A percentile compares a stretch with the other conserved stretches of the same genome.
Evolutionary conservation across 345 rosid species (phyloP).

Genomic region (Citrus mangshanensis): DNA sequence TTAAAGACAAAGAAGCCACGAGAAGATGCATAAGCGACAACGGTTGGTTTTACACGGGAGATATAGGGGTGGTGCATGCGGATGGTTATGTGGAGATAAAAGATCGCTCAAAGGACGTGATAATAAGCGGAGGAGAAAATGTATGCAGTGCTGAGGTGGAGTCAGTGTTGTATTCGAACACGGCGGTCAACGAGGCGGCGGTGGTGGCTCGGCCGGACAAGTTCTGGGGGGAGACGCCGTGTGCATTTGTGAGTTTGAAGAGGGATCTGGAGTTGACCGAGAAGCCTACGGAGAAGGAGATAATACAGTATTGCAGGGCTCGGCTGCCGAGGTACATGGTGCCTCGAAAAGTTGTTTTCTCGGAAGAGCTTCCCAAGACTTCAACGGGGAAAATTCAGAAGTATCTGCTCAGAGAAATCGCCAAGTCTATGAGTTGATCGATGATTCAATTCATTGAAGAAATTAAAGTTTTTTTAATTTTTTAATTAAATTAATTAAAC

Average conservation of each 20-base stretch:
- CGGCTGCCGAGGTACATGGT: not conserved
- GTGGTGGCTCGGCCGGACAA: not conserved
- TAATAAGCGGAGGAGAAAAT: not conserved
- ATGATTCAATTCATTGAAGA: too few species aligned
- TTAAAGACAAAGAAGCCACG: not conserved
- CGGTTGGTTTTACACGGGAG: not conserved
- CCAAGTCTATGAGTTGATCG: not conserved
- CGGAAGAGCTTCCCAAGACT: not conserved
- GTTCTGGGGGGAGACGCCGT: not conserved
- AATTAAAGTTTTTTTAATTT: too few species aligned
- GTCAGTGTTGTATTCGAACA: not conserved
- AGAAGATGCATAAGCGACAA: not conserved
- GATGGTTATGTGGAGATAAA: slow-evolving; percentile 1
- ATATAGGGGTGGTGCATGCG: not conserved
- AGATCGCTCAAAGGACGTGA: slow-evolving; percentile 1
- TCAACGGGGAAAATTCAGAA: not conserved
- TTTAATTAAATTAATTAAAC: too few species aligned
- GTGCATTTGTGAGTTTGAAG: slow-evolving; percentile 3
- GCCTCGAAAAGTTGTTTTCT: not conserved
- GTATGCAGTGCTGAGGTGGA: not conserved
- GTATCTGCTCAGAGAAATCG: not conserved
- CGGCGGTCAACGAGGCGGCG: not conserved
- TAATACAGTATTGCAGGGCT: not conserved
- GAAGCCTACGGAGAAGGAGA: slow-evolving; percentile 1
- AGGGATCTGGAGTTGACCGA: not conserved